phyloP scores from a whole-genome alignment of 208 protist species.

The Leishmania arabica region DNA sequence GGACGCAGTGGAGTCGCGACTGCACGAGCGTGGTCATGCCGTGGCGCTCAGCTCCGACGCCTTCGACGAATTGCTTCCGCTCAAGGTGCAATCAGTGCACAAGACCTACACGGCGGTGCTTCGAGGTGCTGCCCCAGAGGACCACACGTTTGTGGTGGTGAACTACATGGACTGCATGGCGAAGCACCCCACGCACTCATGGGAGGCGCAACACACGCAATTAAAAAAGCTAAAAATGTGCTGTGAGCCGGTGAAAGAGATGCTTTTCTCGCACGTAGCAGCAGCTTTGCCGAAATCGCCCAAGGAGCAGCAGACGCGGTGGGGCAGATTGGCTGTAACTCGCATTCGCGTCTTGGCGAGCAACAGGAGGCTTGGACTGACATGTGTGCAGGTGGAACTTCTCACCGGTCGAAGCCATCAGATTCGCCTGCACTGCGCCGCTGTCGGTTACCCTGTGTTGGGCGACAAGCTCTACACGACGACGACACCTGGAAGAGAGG shows the following conservation, averaged over 20 bases:
- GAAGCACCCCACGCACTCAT: slow-evolving; percentile 23
- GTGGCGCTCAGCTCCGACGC: slow-evolving; percentile 1
- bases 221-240: slow-evolving; percentile 84
- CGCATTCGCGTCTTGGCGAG: slow-evolving; percentile 51
- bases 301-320: slow-evolving; percentile 1
- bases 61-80: slow-evolving; percentile 39
- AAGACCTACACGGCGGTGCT: slow-evolving; percentile 77
- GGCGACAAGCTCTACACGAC: slow-evolving; percentile 86
- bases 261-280: no score
- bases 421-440: slow-evolving; percentile 81
- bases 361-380: slow-evolving; percentile 35
- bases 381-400: slow-evolving; percentile 64
- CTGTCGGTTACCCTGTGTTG: slow-evolving; percentile 79
- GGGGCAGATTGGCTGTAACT: slow-evolving; percentile 56
- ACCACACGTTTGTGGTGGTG: slow-evolving; percentile 46
- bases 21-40: slow-evolving; percentile 3
- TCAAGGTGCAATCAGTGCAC: slow-evolving; percentile 32
- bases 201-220: slow-evolving; percentile 38
- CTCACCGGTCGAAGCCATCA: slow-evolving; percentile 90
- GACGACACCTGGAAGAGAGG: slow-evolving; percentile 32
- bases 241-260: slow-evolving; percentile 30
- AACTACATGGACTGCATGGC: slow-evolving; percentile 55
- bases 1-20: slow-evolving; percentile 12
- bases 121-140: slow-evolving; percentile 31
- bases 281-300: not conserved